Conservation (phyloP, 306 rosid species). For the Prunus dulcis region DNA sequence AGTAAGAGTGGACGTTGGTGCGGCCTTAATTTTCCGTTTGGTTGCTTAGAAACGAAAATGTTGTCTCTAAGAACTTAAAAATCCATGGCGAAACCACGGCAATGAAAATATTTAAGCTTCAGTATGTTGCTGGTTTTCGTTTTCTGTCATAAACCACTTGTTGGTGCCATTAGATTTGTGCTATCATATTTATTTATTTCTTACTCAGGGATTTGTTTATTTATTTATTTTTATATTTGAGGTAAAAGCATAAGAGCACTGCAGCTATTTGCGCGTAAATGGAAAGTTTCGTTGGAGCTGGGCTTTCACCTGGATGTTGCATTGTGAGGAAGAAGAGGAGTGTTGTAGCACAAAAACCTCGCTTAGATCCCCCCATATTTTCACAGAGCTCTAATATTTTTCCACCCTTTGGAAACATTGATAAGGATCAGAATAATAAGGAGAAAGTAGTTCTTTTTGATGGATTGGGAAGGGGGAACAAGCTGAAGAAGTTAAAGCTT, state of each 20-base stretch:
- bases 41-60: not conserved
- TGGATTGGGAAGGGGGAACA: constrained; percentile 29
- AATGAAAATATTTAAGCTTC: not conserved
- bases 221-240: not conserved
- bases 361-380: constrained; percentile 23
- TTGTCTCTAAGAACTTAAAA: not conserved
- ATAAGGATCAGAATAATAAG: constrained; percentile 3
- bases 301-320: constrained; percentile 13
- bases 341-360: constrained; percentile 26
- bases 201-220: not conserved
- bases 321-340: constrained; percentile 39
- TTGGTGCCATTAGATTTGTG: not conserved
- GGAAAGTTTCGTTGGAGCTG: constrained; percentile 29
- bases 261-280: not conserved
- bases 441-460: constrained; percentile 19
- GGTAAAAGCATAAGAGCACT: not conserved
- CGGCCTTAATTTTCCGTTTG: not conserved
- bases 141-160: not conserved
- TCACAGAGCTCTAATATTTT: constrained; percentile 8
- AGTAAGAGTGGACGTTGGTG: not conserved
- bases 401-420: constrained; percentile 11
- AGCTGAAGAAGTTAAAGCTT: constrained; percentile 37
- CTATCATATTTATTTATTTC: not conserved
- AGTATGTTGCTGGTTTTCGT: not conserved
- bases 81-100: not conserved